A percentile compares a stretch with the other conserved stretches of the same genome.
Evolutionary conservation across 768 basidiomycete genomes (phyloP).

Genomic region (Arthromyces matolae): DNA sequence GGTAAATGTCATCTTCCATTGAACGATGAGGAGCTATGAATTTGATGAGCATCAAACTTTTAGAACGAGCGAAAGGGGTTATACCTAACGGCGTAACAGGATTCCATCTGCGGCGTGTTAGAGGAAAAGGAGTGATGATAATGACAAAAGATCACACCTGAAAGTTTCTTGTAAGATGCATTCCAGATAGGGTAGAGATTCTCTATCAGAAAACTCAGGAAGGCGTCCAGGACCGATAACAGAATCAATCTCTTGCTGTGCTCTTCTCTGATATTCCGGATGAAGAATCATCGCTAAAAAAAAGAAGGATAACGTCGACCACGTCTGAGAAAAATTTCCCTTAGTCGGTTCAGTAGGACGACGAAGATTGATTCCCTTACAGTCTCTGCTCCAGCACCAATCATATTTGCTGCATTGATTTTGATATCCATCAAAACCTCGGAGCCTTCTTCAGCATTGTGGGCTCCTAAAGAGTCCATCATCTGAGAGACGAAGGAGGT

Average conservation of each 20-base stretch:
- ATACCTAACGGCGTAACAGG: conserved; percentile 26
- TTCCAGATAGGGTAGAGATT: conserved; percentile 34
- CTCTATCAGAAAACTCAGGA: conserved; percentile 29
- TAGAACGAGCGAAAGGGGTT: no score
- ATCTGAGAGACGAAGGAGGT: conserved; percentile 14
- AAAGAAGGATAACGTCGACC: conserved; percentile 28
- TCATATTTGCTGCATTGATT: conserved; percentile 13
- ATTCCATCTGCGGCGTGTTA: neutral
- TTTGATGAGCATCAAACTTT: no score
- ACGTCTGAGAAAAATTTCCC: conserved; percentile 21
- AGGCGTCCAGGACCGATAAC: conserved; percentile 35
- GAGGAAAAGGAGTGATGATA: conserved; percentile 6
- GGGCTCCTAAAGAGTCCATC: no score
- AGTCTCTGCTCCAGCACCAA: conserved; percentile 25
- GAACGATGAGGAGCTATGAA: conserved; percentile 18
- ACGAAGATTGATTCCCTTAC: conserved; percentile 18
- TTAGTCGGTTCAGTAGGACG: neutral
- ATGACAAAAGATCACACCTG: conserved; percentile 6
- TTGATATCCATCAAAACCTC: no score
- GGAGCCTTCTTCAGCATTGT: no score
- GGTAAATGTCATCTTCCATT: conserved; percentile 30
- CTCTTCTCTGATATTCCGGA: conserved; percentile 32
- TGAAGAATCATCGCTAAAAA: conserved; percentile 37
- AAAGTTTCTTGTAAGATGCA: conserved; percentile 31
- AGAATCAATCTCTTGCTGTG: conserved; percentile 40